Conservation (phyloP, 768 basidiomycete genomes). For the Piloderma croceum region DNA sequence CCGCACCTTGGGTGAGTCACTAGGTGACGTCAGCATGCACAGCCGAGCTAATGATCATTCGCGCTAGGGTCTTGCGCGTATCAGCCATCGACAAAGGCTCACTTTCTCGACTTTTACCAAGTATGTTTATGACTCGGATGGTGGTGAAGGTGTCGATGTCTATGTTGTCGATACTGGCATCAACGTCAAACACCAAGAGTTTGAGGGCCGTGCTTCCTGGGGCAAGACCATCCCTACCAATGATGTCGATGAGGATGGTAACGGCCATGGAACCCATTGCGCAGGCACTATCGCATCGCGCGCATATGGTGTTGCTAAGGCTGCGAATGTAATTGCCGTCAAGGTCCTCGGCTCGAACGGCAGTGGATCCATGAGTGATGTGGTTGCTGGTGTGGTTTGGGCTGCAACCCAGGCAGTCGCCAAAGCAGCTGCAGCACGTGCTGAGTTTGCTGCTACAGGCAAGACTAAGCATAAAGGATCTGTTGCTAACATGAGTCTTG, state of each 20-base stretch:
- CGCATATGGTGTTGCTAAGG: conserved; percentile 95
- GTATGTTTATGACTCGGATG: conserved; percentile 65
- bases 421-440: conserved; percentile 56
- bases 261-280: conserved; percentile 94
- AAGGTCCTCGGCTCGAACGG: conserved; percentile 95
- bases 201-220: conserved; percentile 87
- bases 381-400: conserved; percentile 82
- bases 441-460: conserved; percentile 66
- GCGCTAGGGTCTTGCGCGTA: conserved; percentile 87
- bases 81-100: conserved; percentile 80
- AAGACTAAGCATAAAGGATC: conserved; percentile 88
- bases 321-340: conserved; percentile 82
- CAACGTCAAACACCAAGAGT: conserved; percentile 78
- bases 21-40: not conserved
- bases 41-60: conserved; percentile 10
- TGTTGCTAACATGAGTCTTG: conserved; percentile 96
- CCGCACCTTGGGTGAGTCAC: conserved; percentile 80
- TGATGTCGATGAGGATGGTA: conserved; percentile 85
- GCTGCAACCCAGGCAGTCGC: conserved; percentile 50
- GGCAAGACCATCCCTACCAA: conserved; percentile 85
- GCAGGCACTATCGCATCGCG: conserved; percentile 93
- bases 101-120: conserved; percentile 76
- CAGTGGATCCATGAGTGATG: conserved; percentile 92
- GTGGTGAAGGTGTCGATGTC: conserved; percentile 93
- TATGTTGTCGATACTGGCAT: conserved; percentile 88